Evolutionary conservation across 306 rosid species (phyloP).

Genomic region (Gynostemma pentaphyllum): DNA sequence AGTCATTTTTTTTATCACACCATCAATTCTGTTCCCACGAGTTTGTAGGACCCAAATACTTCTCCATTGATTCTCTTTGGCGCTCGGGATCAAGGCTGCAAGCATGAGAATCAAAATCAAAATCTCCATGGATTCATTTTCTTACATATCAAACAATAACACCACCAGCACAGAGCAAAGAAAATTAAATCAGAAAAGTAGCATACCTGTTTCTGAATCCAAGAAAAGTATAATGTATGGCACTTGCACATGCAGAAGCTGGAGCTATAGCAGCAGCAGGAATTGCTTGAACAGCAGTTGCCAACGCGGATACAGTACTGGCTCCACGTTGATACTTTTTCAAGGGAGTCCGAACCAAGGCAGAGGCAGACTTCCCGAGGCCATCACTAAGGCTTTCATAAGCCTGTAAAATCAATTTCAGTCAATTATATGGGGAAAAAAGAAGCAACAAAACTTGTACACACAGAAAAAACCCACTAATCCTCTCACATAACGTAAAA

Average conservation of each 20-base stretch:
- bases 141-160: constrained; percentile 1
- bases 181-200: constrained; percentile 13
- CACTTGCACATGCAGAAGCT: constrained; percentile 95
- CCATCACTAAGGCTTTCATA: constrained; percentile 86
- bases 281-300: constrained; percentile 76
- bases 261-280: constrained; percentile 96
- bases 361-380: constrained; percentile 90
- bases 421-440: neutral
- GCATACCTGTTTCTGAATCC: constrained; percentile 92
- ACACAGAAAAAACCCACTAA: neutral
- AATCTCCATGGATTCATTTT: constrained; percentile 11
- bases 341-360: constrained; percentile 70
- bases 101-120: constrained; percentile 9
- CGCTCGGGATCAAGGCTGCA: constrained; percentile 94
- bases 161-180: neutral
- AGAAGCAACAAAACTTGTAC: neutral
- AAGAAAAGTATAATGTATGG: constrained; percentile 75
- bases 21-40: constrained; percentile 59
- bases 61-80: constrained; percentile 89
- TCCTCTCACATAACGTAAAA: neutral
- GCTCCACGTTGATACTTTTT: constrained; percentile 87
- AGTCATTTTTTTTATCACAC: constrained; percentile 16
- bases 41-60: constrained; percentile 70
- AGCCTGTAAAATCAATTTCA: constrained; percentile 47
- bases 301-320: constrained; percentile 84